Base-by-base conservation (phyloP, 2,329 filamentous ascomycete genomes). In the Orbilia blumenaviensis region DNA sequence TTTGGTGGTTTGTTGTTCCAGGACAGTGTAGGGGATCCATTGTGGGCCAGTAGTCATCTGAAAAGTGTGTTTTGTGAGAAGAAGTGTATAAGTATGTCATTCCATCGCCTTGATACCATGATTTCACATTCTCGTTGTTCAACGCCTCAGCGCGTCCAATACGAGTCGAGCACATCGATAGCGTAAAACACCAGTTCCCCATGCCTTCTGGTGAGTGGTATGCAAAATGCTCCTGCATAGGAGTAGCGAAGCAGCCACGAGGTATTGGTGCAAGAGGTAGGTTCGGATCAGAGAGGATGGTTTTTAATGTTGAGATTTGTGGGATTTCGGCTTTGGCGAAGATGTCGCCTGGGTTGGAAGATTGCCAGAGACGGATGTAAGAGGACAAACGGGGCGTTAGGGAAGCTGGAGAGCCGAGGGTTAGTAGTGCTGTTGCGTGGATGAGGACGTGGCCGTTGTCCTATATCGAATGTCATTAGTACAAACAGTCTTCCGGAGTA, bases 1-100 rank as follows among this genome's bases (percentile, higher is more conserved):
- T 66, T 27, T 73, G 72, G 38, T 74, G 69, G 34, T 66, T 76
- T 14, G 77, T 78, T 0, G 50, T 56, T 0, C 77, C 77, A 1
- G 77, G 77, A n/a, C 44, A 42, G 62, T 78, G 77, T 7, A 77
- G 42, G 1, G 77, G 66, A 25, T 78, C 77, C 77, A 78, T 78
- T 0, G 77, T 78, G 8, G 77, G 61, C 66, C 73, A 78, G 41
- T 77, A 78, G 63, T 77, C 66, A 21, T 78, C 62, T 9, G 34
- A 48, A 29, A 42, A 78, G 38, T 78, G 71, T 0, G 60, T 71
- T 52, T 71, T 69, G 34, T 78, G 69, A 16, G 60, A 61, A 10
- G 34, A 12, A 10, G 73, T 75, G 56, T 78, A 78, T 0, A 78
- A 58, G 34, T 78, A 76, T 23, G 72, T 62, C 66, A 78, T 77